Evolutionary conservation across 2,329 filamentous ascomycete species (phyloP).

Genomic region (Xylaria digitata): DNA sequence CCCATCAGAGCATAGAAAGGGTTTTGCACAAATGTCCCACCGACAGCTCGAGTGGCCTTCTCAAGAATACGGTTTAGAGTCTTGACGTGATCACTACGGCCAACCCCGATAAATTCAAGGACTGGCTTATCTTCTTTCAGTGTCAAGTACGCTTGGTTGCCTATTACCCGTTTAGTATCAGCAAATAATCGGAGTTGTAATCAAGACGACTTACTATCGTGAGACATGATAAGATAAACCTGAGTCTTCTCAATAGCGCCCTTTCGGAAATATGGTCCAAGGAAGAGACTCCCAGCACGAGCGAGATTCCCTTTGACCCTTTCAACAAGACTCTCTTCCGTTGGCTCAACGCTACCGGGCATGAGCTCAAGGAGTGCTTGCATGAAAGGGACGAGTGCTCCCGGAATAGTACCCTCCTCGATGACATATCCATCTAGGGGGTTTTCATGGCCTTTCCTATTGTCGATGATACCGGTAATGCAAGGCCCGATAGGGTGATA

Average conservation of each 20-base stretch:
- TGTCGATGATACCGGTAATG: conserved; percentile 72
- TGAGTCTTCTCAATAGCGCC: conserved; percentile 70
- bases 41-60: conserved; percentile 66
- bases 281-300: conserved; percentile 62
- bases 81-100: conserved; percentile 65
- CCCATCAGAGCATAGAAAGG: conserved; percentile 68
- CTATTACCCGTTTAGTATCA: conserved; percentile 46
- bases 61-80: conserved; percentile 63
- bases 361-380: conserved; percentile 67
- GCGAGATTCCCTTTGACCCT: conserved; percentile 61
- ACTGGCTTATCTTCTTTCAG: conserved; percentile 69
- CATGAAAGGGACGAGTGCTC: conserved; percentile 66
- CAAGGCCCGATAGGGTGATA: conserved; percentile 69
- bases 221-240: conserved; percentile 74
- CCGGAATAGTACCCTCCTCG: conserved; percentile 71
- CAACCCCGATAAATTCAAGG: conserved; percentile 70
- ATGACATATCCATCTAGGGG: conserved; percentile 72
- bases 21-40: conserved; percentile 69
- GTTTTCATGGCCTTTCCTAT: conserved; percentile 62
- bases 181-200: neutral
- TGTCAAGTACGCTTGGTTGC: conserved; percentile 68
- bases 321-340: conserved; percentile 54
- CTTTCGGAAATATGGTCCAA: conserved; percentile 67
- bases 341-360: conserved; percentile 58
- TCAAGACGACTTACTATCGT: conserved; percentile 62